These are phyloP conservation scores for Gossypium schwendimanii DNA, from an alignment of 441 rosid species.

Conservation along the genomic window DNA sequence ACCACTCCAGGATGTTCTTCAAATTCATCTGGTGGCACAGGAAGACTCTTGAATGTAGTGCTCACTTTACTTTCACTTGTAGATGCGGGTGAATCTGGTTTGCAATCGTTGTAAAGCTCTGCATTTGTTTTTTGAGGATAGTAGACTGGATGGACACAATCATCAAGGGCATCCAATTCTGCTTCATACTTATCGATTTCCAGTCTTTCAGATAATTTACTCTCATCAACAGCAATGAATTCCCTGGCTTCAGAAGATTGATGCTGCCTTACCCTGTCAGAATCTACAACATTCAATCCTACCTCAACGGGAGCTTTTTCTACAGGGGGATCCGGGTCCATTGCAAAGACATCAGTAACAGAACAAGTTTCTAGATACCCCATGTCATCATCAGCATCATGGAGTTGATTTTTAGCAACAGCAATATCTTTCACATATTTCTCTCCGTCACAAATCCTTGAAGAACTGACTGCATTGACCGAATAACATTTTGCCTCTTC, in stretches of 20 bases:
- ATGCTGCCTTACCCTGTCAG: conserved; percentile 18
- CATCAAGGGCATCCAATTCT: conserved; percentile 26
- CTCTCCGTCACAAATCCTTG: conserved; percentile 10
- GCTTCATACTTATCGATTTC: conserved; percentile 19
- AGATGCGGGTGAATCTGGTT: conserved; percentile 24
- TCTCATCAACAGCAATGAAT: conserved; percentile 9
- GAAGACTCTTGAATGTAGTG: conserved; percentile 22
- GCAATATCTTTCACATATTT: conserved; percentile 19
- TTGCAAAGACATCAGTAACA: conserved; percentile 26
- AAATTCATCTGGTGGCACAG: conserved; percentile 25
- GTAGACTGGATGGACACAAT: conserved; percentile 21
- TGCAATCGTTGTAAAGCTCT: conserved; percentile 24
- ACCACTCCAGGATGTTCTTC: conserved; percentile 30
- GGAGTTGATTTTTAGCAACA: conserved; percentile 18
- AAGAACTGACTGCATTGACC: conserved; percentile 6
- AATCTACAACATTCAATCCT: conserved; percentile 19
- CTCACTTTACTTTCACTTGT: conserved; percentile 23
- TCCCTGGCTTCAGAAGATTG: conserved; percentile 23
- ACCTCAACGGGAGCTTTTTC: conserved; percentile 18
- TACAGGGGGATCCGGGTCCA: conserved; percentile 28
- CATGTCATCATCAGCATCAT: conserved; percentile 24
- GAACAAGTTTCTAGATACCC: conserved; percentile 26
- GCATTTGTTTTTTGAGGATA: conserved; percentile 19
- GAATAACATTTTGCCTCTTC: conserved; percentile 18
- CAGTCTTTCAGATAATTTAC: conserved; percentile 18